phyloP scores from a whole-genome alignment of 169 alveolate species.

The Plasmodium cynomolgi region DNA sequence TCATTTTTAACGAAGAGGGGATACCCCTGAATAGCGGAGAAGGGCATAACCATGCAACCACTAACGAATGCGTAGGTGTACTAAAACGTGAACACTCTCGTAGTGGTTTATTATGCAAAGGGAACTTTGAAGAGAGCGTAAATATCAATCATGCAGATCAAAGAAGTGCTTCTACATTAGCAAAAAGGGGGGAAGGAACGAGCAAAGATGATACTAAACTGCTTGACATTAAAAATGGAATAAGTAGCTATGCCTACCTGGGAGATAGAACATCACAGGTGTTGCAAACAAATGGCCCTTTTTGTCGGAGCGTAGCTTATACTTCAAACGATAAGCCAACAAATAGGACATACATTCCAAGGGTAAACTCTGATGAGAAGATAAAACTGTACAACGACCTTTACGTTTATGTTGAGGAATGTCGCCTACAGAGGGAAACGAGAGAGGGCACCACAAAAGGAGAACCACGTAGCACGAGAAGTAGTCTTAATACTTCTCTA shows the following conservation, averaged over 20 bases:
- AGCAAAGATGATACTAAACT: neutral
- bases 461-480: neutral
- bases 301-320: neutral
- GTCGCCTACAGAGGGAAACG: neutral
- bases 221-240: neutral
- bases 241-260: neutral
- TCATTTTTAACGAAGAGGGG: neutral
- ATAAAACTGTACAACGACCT: neutral
- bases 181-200: neutral
- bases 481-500: neutral
- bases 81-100: neutral
- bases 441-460: neutral
- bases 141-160: neutral
- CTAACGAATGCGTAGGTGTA: neutral
- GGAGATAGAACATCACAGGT: neutral
- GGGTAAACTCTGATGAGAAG: neutral
- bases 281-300: neutral
- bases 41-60: neutral
- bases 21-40: neutral
- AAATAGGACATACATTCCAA: neutral
- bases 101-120: neutral
- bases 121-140: neutral
- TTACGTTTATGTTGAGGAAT: neutral
- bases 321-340: neutral
- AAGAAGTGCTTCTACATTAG: conserved; percentile 4